Base-by-base conservation (phyloP, 352 stramenopile genomes). In the Pythium phragmitis region DNA sequence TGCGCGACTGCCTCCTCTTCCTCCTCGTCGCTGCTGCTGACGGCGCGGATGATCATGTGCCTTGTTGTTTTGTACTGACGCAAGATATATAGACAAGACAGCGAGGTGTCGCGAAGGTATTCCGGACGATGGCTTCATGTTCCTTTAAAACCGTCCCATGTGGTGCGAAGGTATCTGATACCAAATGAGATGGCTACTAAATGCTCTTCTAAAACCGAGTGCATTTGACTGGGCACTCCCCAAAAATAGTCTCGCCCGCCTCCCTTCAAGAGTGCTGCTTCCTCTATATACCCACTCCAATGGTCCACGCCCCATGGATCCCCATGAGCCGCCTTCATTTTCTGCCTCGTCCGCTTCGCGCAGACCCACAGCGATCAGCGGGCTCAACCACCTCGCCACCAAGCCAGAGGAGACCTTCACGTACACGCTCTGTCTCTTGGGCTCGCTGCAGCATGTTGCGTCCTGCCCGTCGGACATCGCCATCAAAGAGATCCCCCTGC, bases 41-140 rank as follows among this genome's bases (percentile, higher is more conserved):
- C 78, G 1, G 85, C 80, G 19, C 85, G 85, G 54, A 94, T 78
- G 75, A 94, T 94, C 85, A 94, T 94, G 17, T 13, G 30, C 30
- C 0, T 42, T 14, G 9, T 42, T 3, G n/a, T 17, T 30, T 30
- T 50, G 45, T 50, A 50, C 45, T 50, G n/a, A 50, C 8, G 9
- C n/a, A 50, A 21, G 45, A 28, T 28, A 50, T 30, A 5, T 30
- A 30, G 26, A 30, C 3, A 5, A 50, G 7, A 34, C 47, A 54
- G 5, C 17, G 16, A 57, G 49, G 49, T 57, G 13, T 21, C 28
- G 19, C 49, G 49, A 57, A 57, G 49, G 49, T 57, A 19, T 4
- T 5, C 16, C 6, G 7, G 7, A 45, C 16, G 21, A 57, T 57
- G 50, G 50, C 50, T 57, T 45, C 50, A 57, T 14, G 16, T 30